Evolutionary conservation across 257 asterid genomes (phyloP), one percentile per base, ranked within the genome.

Genomic region (Nemophila menziesii): DNA sequence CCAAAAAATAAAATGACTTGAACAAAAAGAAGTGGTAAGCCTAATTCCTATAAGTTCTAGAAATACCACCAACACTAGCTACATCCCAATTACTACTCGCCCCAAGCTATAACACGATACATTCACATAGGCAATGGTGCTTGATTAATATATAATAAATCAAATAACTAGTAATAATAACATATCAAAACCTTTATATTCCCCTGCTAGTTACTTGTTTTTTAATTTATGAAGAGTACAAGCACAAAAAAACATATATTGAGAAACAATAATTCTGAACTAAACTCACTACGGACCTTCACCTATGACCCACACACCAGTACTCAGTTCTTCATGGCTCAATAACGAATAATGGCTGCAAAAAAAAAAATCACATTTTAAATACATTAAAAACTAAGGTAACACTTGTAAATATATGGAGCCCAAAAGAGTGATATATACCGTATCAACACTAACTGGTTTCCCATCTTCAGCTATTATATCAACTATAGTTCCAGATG

Each of bases 311-410:
- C 8, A 2, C 12, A 29, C 12, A n/a, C 36, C 2, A 29, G 8
- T 29, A 29, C 36, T n/a, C 38, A 3, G n/a, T 17, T 54, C 59
- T 46, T 68, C 78, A 68, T 27, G 93, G 92, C 61, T 56, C 80
- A 27, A 86, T 86, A 58, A 76, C 71, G 44, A 81, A 81, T 46
- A 86, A 72, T 45, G 92, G 92, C 96, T 86, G 96, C 9, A 11
- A 19, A 19, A 23, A 5, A 19, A 54, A 9, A 10, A 41, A 17
- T 8, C 4, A 41, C 36, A 40, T 40, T 22, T 41, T 24, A 41
- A 10, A 19, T 19, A 17, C 20, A 41, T 11, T 40, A 41, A 18
- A 9, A 11, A 40, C 13, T 14, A 8, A 15, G 12, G 19, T 41
- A 6, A 29, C 36, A 29, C 36, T 29, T n/a, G n/a, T n/a, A 18